Base-by-base conservation (phyloP, 2,329 filamentous ascomycete species). In the Diaporthe helianthi region DNA sequence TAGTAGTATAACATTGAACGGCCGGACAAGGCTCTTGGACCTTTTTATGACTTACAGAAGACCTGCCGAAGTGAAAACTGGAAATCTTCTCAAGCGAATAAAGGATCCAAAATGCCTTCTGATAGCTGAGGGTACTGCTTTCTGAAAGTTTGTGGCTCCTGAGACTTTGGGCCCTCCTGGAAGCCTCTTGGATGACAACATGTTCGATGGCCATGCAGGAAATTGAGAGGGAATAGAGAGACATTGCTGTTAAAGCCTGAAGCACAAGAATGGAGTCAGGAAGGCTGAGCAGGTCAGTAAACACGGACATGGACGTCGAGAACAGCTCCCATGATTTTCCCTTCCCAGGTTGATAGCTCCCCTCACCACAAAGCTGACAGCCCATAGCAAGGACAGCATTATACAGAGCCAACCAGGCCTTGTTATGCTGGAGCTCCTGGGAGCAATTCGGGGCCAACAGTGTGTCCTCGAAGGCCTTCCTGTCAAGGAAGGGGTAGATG, bases 241-340 rank as follows among this genome's bases (percentile, higher is more conserved):
- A 72, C 74, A 79, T 78, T 9, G 77, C 76, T 1, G 77, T 76
- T 65, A 79, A 68, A 0, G 77, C 78, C 49, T 79, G 76, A 9
- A 79, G 73, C 6, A 74, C 71, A 9, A 73, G 69, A 8, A 79
- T 69, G 5, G 77, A 79, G 60, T 79, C 76, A 0, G 77, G 76
- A 0, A 78, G 68, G 10, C 71, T 73, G 19, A 78, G 65, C 1
- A 79, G 72, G 5, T 82, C 80, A 0, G 79, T 74, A 17, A 82
- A 77, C 8, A 78, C 55, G 6, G 76, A 75, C 5, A 83, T 74
- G 4, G 80, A 76, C 2, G 78, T 74, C 24, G 79, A 76, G 54
- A 82, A 82, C 4, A 82, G 73, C 10, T 76, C 76, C 82, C 82
- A 83, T 0, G 79, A 74, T 44, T 75, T 76, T 6, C 80, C 80